phyloP scores from a whole-genome alignment of 129 eudicot genomes.

The Tanacetum coccineum region DNA sequence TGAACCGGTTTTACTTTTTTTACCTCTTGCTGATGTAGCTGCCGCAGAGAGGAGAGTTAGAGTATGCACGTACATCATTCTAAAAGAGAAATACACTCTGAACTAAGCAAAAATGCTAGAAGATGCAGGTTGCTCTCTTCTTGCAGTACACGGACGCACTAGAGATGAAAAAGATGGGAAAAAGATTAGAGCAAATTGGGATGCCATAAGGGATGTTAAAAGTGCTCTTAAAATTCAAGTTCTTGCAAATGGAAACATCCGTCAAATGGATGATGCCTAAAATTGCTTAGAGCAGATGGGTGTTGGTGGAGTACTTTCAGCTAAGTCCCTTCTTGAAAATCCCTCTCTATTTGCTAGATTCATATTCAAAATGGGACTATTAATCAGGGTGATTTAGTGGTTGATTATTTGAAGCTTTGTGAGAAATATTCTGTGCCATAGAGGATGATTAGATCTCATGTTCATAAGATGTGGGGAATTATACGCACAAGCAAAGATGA shows the following conservation, averaged over 20 bases:
- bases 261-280: slow-evolving; percentile 69
- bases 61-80: no score
- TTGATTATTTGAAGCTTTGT: slow-evolving; percentile 77
- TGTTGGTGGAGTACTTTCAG: slow-evolving; percentile 82
- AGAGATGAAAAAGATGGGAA: slow-evolving; percentile 82
- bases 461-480: slow-evolving; percentile 71
- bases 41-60: no score
- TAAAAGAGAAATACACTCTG: no score
- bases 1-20: no score
- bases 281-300: slow-evolving; percentile 69
- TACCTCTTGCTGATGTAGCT: no score
- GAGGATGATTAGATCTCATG: slow-evolving; percentile 88
- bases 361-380: slow-evolving; percentile 29
- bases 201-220: slow-evolving; percentile 61
- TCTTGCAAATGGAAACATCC: slow-evolving; percentile 83
- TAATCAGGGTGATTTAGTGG: slow-evolving; percentile 62
- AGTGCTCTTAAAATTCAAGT: slow-evolving; percentile 69
- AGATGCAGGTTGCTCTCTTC: slow-evolving; percentile 90
- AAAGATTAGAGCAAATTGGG: slow-evolving; percentile 78
- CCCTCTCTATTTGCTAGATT: slow-evolving; percentile 80
- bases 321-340: slow-evolving; percentile 86
- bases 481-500: slow-evolving; percentile 25
- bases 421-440: slow-evolving; percentile 89
- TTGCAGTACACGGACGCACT: slow-evolving; percentile 95
- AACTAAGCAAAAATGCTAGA: slow-evolving; percentile 91